Base-by-base conservation (phyloP, 2,329 filamentous ascomycete genomes). In the Parastagonospora avenae region DNA sequence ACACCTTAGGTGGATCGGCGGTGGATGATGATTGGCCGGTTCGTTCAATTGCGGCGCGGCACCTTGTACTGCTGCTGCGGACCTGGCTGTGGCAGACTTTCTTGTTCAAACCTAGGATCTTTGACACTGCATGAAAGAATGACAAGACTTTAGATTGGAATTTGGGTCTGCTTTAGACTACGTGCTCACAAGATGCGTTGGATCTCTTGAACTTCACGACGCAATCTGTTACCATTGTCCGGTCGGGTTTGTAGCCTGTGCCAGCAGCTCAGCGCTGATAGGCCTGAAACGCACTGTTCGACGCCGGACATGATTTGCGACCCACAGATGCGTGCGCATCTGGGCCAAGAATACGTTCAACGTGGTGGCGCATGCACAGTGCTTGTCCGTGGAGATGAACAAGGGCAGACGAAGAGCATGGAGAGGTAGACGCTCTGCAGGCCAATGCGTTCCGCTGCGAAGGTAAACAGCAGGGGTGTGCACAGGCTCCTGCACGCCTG, bases 11-110 rank as follows among this genome's bases (percentile, higher is more conserved):
- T 40, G 19, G 16, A 15, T 30, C 42, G 38, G 32, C 31, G 28
- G 32, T 48, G 14, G 41, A 33, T 19, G 33, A n/a, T 54, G 43
- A 54, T 47, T 50, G 47, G 51, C 19, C 10, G 30, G 51, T 29
- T 50, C 47, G 51, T 54, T 45, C 37, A 42, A 29, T 41, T 45
- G 42, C 33, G 42, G 33, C 42, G 33, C 19, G 42, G 42, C 40
- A 31, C n/a, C 29, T 7, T 45, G 12, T 24, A 28, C 28, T 29
- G 39, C 30, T 36, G 42, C 42, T 45, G 42, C 42, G 33, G 33
- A 15, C 8, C 33, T 38, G 42, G 19, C 40, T 41, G 38, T 41
- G 24, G 38, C 29, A 32, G 27, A 31, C 29, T 42, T 11, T 42
- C 16, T 32, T 42, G 29, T 33, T 32, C 4, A 14, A 32, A 19